Conservation (phyloP, 441 rosid species). For the Raphanus hybrid region DNA sequence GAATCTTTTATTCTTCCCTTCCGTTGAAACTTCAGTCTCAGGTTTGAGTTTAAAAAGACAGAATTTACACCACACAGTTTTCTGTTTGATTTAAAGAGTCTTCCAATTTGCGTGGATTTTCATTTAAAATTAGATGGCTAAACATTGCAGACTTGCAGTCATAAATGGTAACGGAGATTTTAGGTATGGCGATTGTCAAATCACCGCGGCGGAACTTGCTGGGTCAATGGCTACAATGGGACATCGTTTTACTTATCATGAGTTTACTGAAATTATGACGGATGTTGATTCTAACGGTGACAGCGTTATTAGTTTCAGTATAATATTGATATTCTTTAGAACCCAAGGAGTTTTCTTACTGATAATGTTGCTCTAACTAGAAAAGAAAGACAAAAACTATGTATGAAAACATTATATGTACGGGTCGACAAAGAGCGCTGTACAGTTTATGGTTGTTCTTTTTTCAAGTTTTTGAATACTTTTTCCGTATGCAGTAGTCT, state of each 20-base stretch:
- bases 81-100: neutral
- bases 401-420: no score
- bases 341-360: no score
- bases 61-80: neutral
- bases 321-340: no score
- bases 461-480: no score
- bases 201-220: neutral
- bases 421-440: no score
- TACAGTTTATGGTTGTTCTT: no score
- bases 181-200: neutral
- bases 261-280: neutral
- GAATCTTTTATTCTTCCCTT: no score
- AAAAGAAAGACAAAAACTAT: no score
- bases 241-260: neutral
- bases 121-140: neutral
- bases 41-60: neutral
- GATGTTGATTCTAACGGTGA: neutral
- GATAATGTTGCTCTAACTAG: no score
- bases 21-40: neutral
- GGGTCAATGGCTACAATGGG: neutral
- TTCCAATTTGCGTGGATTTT: neutral
- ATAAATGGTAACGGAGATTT: neutral
- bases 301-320: neutral
- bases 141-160: neutral
- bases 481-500: no score